These are phyloP conservation scores for Pseudozyma thailandica DNA, from an alignment of 1,284 basidiomycete genomes.

Conservation along the genomic window DNA sequence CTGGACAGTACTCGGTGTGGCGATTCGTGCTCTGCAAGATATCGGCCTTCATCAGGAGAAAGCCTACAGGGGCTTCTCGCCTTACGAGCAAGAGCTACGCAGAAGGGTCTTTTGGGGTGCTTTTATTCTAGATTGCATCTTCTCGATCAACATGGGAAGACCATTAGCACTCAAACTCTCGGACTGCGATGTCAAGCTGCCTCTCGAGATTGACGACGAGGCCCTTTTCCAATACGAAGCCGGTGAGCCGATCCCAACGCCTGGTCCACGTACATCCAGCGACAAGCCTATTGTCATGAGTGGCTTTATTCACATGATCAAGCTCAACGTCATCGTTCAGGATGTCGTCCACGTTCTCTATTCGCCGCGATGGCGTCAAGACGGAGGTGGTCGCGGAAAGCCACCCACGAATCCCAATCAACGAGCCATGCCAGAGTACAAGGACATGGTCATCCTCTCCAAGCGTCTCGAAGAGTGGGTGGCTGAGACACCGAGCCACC, in stretches of 20 bases:
- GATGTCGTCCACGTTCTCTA: slow-evolving; percentile 58
- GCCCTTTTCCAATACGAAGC: slow-evolving; percentile 35
- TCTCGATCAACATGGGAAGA: slow-evolving; percentile 61
- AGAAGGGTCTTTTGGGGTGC: slow-evolving; percentile 58
- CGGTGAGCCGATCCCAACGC: slow-evolving; percentile 25
- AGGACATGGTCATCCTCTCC: slow-evolving; percentile 55
- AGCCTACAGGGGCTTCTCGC: slow-evolving; percentile 52
- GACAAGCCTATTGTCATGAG: slow-evolving; percentile 46
- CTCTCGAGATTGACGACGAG: slow-evolving; percentile 50
- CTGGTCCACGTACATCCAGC: slow-evolving; percentile 9
- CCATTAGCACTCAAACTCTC: slow-evolving; percentile 53
- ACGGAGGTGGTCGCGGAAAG: slow-evolving; percentile 24
- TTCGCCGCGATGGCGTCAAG: slow-evolving; percentile 38
- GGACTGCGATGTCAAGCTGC: slow-evolving; percentile 56
- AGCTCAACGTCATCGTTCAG: slow-evolving; percentile 54
- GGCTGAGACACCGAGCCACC: slow-evolving; percentile 43
- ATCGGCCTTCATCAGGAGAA: slow-evolving; percentile 62
- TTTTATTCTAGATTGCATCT: slow-evolving; percentile 60
- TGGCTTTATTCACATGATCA: slow-evolving; percentile 59
- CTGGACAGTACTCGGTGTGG: slow-evolving; percentile 61
- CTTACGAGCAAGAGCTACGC: slow-evolving; percentile 57
- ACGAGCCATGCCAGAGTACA: slow-evolving; percentile 48
- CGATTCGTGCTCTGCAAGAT: slow-evolving; percentile 57
- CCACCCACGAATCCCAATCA: slow-evolving; percentile 13
- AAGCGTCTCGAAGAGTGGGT: slow-evolving; percentile 59